Evolutionary conservation across 345 rosid species (phyloP).

Genomic region (Stellera chamaejasme): DNA sequence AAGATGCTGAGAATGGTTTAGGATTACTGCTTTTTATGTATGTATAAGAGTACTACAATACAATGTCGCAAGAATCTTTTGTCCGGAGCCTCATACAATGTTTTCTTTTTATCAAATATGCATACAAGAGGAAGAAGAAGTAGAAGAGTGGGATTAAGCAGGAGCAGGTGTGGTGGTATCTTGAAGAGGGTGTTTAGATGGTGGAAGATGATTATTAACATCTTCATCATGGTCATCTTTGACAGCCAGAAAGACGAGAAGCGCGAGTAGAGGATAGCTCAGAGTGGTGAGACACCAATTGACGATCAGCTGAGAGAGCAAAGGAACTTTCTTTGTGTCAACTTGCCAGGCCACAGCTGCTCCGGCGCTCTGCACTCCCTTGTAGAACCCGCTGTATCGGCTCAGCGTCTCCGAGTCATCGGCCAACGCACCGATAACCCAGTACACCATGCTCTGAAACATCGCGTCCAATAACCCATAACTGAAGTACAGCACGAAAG

Average conservation of each 20-base stretch:
- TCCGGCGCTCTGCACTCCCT: constrained; percentile 95
- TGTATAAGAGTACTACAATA: no score
- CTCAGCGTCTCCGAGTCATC: constrained; percentile 82
- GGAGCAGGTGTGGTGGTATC: no score
- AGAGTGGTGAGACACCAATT: constrained; percentile 79
- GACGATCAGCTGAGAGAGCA: constrained; percentile 45
- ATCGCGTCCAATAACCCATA: constrained; percentile 83
- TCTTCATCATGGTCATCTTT: constrained; percentile 32
- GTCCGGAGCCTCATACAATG: no score
- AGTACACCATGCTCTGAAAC: constrained; percentile 89
- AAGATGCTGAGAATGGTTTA: no score
- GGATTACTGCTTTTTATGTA: no score
- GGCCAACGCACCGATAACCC: constrained; percentile 90
- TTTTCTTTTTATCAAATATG: no score
- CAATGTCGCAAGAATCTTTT: no score
- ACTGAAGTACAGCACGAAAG: constrained; percentile 65
- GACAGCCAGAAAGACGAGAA: constrained; percentile 66
- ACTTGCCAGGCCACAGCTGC: constrained; percentile 97
- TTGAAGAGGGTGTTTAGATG: no score
- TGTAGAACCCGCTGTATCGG: constrained; percentile 88
- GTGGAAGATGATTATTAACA: neutral
- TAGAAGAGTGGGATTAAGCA: no score
- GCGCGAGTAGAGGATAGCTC: constrained; percentile 61
- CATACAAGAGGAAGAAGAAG: no score
- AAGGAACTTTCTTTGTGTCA: constrained; percentile 55